Evolutionary conservation across 2,329 filamentous ascomycete species (phyloP), one percentile per base, ranked within the genome.

Genomic region (Fusarium dimerum): DNA sequence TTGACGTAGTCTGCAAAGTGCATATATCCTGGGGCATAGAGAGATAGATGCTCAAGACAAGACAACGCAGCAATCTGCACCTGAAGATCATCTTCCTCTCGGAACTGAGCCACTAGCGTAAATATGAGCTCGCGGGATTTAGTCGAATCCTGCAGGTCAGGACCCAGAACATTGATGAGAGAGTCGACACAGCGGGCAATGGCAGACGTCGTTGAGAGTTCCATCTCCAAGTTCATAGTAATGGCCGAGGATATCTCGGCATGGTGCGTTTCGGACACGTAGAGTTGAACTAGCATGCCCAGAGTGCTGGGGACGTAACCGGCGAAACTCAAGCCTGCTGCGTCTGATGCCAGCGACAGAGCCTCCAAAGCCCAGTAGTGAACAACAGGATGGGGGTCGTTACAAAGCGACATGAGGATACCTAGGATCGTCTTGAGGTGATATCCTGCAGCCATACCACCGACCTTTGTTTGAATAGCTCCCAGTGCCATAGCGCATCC

Each of bases 341-440:
- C 94, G 65, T 97, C 93, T 3, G 93, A 89, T 12, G 96, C 92
- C 47, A 89, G 80, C 2, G 90, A 87, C 30, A 99, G 73, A 10
- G 91, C 93, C 68, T 97, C 92, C 42, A 99, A 77, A 3, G 95
- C 93, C 92, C 92, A 97, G 68, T 93, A 96, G 71, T 99, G 94
- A 9, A 99, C 94, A 1, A 90, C 87, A 0, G 94, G 92, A 68
- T 99, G 94, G 17, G 93, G 90, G 66, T 99, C 94, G 62, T 92
- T 96, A 70, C 92, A 93, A 10, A 99, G 80, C 8, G 94, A 97
- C 89, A 97, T 96, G n/a, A 99, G 77, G 39, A 99, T 95, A 16
- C 93, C 89, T n/a, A 97, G 82, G 45, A 99, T 97, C 2, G 92
- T 97, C 76, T 97, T 97, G 46, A 99, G 80, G 69, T 99, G 94